These are phyloP conservation scores for Penstemon eatonii DNA, from an alignment of 257 asterid genomes.

Conservation along the genomic window DNA sequence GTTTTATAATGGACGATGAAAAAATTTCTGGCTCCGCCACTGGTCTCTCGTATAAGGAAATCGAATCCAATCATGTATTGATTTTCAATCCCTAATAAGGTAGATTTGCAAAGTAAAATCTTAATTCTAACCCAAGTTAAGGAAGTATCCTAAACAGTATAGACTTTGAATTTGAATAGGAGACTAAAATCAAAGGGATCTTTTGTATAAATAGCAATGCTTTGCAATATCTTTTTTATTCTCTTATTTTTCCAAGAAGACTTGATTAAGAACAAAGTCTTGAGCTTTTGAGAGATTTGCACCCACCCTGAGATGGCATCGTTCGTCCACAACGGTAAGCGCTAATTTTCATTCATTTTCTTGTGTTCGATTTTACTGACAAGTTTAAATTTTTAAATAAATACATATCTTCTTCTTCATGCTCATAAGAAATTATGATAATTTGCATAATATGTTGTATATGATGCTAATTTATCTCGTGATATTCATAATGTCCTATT, in stretches of 20 bases:
- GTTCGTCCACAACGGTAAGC: conserved; percentile 1
- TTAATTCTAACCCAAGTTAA: not conserved
- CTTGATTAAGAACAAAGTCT: too few species aligned
- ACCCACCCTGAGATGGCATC: not conserved
- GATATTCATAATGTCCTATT: too few species aligned
- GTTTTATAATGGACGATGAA: too few species aligned
- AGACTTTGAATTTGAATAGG: conserved; percentile 18
- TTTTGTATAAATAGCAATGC: conserved; percentile 19
- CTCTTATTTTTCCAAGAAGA: too few species aligned
- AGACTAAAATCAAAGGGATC: not conserved
- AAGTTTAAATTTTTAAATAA: too few species aligned
- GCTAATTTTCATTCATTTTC: too few species aligned
- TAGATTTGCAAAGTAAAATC: not conserved
- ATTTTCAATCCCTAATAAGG: conserved; percentile 1
- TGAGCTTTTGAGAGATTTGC: not conserved
- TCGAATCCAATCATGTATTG: not conserved
- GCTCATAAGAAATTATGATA: not conserved
- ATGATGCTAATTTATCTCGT: too few species aligned
- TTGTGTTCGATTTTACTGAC: too few species aligned
- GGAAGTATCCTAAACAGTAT: conserved; percentile 5
- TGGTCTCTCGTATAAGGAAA: not conserved
- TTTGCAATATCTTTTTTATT: conserved; percentile 1
- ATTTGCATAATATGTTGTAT: not conserved
- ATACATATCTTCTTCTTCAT: not conserved
- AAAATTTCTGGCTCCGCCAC: too few species aligned